These are phyloP conservation scores for Kodamaea ohmeri DNA, from an alignment of 1,139 yeast species.

Conservation along the genomic window DNA sequence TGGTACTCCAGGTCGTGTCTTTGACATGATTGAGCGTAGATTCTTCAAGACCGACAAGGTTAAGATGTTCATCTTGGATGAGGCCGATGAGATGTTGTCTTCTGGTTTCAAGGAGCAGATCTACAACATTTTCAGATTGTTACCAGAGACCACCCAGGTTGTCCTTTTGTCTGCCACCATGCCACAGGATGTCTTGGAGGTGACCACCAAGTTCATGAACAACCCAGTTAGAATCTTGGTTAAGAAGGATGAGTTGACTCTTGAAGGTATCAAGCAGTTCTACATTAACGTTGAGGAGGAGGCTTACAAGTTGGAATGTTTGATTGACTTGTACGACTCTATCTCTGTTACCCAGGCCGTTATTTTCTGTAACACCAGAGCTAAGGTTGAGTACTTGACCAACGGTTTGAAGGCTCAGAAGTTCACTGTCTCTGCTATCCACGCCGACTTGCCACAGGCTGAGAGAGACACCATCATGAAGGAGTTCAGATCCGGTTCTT, in stretches of 20 bases:
- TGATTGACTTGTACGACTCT: constrained; percentile 95
- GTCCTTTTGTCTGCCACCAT: constrained; percentile 95
- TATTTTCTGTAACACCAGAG: constrained; percentile 98
- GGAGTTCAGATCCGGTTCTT: constrained; percentile 97
- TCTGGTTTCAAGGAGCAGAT: constrained; percentile 98
- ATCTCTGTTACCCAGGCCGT: constrained; percentile 98
- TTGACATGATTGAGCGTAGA: constrained; percentile 95
- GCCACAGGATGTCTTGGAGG: constrained; percentile 96
- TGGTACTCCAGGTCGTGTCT: constrained; percentile 99
- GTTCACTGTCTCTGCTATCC: constrained; percentile 96
- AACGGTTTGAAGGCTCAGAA: constrained; percentile 80
- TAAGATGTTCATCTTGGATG: constrained; percentile 97
- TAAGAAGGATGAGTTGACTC: constrained; percentile 96
- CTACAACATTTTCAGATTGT: constrained; percentile 90
- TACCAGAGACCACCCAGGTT: constrained; percentile 94
- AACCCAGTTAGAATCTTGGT: constrained; percentile 96
- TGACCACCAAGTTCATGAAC: constrained; percentile 95
- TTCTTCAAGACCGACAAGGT: constrained; percentile 83
- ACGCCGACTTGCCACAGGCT: constrained; percentile 94
- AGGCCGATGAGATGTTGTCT: constrained; percentile 98
- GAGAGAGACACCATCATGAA: constrained; percentile 98
- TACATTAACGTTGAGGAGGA: constrained; percentile 93
- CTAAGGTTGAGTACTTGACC: constrained; percentile 94
- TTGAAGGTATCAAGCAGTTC: constrained; percentile 98
- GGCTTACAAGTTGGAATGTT: constrained; percentile 90